Evolutionary conservation across 1,284 basidiomycete genomes (phyloP), one percentile per base, ranked within the genome.

Genomic region (Rhodotorula sp.): DNA sequence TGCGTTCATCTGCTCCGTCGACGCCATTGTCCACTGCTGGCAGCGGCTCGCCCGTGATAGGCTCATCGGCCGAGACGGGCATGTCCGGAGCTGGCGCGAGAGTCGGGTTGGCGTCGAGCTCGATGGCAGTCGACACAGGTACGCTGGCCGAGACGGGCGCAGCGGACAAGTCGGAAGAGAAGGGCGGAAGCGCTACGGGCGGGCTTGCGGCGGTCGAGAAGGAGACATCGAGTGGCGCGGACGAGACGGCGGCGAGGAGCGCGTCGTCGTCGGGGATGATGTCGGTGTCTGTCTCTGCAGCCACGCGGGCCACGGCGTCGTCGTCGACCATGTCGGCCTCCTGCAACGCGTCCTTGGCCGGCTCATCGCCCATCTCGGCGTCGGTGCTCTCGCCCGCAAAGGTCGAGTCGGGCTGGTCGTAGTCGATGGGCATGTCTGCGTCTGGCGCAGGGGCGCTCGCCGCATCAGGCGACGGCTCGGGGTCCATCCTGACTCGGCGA

Each of bases 341-440:
- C 21, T 50, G n/a, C 23, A 19, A 55, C n/a, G 53, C 27, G 27
- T 64, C 62, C 23, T 46, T 65, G 34, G 50, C 21, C 3, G 41
- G 63, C 8, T 66, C 69, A 14, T 61, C 64, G 21, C 55, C 61
- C 66, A 69, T 71, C 46, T 66, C 69, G 48, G 63, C 68, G 54
- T 73, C 72, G 25, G 49, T 48, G 10, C 25, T 57, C 9, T 34
- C 52, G 10, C 23, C 50, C 7, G 21, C 19, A 14, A 58, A 41
- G 2, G 27, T 8, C 19, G 54, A 19, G 2, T 52, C 45, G n/a
- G 52, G 58, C 9, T 45, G 25, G 27, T 66, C 64, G 48, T 65
- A 64, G 44, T 74, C 72, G 50, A 73, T 66, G 4, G 62, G 63
- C 72, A 74, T 74, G 41, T 45, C 55, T 21, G 52, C 57, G 10